Conservation (phyloP, 2,329 filamentous ascomycete genomes). For the Diplodia mutila region DNA sequence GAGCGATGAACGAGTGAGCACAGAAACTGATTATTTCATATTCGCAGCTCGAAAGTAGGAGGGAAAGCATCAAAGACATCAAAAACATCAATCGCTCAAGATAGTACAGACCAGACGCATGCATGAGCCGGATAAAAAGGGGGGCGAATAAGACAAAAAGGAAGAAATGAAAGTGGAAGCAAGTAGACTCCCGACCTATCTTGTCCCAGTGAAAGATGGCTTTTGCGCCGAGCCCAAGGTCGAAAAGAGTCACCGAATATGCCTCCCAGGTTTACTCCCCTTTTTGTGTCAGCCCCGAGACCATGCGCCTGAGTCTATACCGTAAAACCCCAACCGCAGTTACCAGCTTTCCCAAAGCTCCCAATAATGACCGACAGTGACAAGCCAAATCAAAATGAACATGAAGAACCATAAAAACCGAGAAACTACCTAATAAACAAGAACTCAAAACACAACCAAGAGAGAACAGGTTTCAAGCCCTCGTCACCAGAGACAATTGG, state of each 20-base stretch:
- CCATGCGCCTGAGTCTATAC: slow-evolving; percentile 8
- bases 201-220: neutral
- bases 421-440: neutral
- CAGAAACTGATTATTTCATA: neutral
- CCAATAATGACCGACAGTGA: slow-evolving; percentile 9
- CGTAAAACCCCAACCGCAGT: neutral
- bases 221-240: slow-evolving; percentile 11
- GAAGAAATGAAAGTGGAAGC: neutral
- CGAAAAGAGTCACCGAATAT: neutral
- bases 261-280: neutral
- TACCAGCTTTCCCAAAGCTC: neutral
- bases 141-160: neutral
- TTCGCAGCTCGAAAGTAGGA: neutral
- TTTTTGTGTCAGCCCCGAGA: neutral
- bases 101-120: slow-evolving; percentile 1
- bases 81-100: neutral
- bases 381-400: neutral
- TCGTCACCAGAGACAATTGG: neutral
- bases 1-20: neutral
- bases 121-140: neutral
- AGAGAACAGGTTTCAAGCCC: neutral
- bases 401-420: neutral
- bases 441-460: neutral
- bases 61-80: neutral
- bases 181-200: neutral